phyloP scores from a whole-genome alignment of 768 basidiomycete genomes.

The Termitomyces sp. region DNA sequence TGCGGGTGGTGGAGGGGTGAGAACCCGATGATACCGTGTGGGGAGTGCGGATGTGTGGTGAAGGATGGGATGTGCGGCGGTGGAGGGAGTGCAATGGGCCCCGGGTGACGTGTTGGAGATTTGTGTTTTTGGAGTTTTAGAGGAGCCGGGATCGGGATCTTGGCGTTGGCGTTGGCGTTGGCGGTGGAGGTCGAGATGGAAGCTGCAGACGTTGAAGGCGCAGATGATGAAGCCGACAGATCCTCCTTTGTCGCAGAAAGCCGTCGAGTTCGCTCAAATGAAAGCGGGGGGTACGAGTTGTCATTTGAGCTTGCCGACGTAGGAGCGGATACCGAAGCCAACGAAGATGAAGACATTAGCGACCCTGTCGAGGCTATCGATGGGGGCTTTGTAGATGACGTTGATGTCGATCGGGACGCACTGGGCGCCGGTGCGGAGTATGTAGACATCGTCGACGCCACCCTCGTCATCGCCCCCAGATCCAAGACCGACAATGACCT shows the following conservation, averaged over 20 bases:
- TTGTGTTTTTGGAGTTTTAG: slow-evolving; percentile 15
- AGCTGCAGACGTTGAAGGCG: not conserved
- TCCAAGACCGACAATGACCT: not conserved
- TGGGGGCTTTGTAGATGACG: slow-evolving; percentile 9
- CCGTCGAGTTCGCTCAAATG: not conserved
- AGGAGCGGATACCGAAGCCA: slow-evolving; percentile 8
- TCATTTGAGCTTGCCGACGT: not conserved
- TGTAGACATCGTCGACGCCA: not conserved
- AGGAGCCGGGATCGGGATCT: slow-evolving; percentile 36
- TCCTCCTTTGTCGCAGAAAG: not conserved
- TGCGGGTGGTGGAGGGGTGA: slow-evolving; percentile 25
- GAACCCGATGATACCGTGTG: slow-evolving; percentile 19
- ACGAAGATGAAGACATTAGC: not conserved
- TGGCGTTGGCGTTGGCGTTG: slow-evolving; percentile 18
- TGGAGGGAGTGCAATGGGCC: slow-evolving; percentile 64
- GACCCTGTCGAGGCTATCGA: slow-evolving; percentile 7
- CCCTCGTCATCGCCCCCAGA: not conserved
- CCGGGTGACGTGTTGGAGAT: slow-evolving; percentile 49
- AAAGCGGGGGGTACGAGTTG: not conserved
- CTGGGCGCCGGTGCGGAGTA: not conserved
- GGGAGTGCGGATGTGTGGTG: slow-evolving; percentile 21
- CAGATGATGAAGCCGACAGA: not conserved
- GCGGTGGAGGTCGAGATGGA: not conserved
- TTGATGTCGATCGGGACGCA: slow-evolving; percentile 12
- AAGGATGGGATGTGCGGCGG: slow-evolving; percentile 40